A percentile compares a stretch with the other conserved stretches of the same genome.
Evolutionary conservation across 106 monocot species (phyloP).

Genomic region (Acorus gramineus): DNA sequence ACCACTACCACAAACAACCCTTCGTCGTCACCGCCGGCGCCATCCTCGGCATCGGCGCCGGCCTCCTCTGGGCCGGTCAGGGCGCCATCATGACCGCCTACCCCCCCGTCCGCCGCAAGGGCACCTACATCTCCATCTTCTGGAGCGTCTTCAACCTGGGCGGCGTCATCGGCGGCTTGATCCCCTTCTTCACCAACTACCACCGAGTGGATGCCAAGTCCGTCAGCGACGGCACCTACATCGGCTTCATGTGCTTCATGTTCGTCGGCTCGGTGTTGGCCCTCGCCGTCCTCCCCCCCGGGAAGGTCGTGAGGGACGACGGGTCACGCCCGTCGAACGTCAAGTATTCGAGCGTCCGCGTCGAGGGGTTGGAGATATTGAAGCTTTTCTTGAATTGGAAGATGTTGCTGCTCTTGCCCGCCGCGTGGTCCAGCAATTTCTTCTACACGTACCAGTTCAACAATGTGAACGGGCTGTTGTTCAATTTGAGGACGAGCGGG

Average conservation of each 20-base stretch:
- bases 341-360: constrained; percentile 33
- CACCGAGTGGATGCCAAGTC: constrained; percentile 42
- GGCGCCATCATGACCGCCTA: constrained; percentile 93
- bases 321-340: constrained; percentile 37
- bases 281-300: constrained; percentile 55
- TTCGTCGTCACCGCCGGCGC: constrained; percentile 69
- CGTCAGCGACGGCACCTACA: constrained; percentile 86
- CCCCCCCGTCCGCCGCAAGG: constrained; percentile 52
- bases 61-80: constrained; percentile 82
- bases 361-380: constrained; percentile 42
- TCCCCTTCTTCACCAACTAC: constrained; percentile 90
- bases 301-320: constrained; percentile 49
- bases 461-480: constrained; percentile 76
- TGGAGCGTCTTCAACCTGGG: constrained; percentile 94
- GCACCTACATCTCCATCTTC: constrained; percentile 79
- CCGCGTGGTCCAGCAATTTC: constrained; percentile 96
- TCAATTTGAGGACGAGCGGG: constrained; percentile 77
- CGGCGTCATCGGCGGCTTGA: constrained; percentile 83
- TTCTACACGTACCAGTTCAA: constrained; percentile 99
- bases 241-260: constrained; percentile 97
- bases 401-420: constrained; percentile 76
- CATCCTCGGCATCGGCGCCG: constrained; percentile 77
- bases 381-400: constrained; percentile 66
- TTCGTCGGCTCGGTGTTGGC: constrained; percentile 50
- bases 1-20: constrained; percentile 50